These are phyloP conservation scores for Scytalidium lignicola DNA, from an alignment of 2,329 filamentous ascomycete genomes.

Conservation along the genomic window DNA sequence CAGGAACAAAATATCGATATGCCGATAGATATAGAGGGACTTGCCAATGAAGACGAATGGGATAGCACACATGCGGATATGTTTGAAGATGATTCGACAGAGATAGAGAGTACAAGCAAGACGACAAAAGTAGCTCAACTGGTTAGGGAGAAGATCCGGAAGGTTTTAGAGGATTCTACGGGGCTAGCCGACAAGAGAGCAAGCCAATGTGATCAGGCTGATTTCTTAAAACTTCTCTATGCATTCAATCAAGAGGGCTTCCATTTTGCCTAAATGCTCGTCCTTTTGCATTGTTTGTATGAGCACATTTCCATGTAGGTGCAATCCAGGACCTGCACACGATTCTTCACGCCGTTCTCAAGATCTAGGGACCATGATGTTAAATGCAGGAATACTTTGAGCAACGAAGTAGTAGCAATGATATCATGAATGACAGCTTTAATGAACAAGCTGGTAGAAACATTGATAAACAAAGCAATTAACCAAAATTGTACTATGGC, in stretches of 20 bases:
- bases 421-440: no score
- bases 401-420: no score
- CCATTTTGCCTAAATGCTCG: slow-evolving; percentile 59
- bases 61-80: slow-evolving; percentile 47
- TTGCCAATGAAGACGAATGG: slow-evolving; percentile 42
- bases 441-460: no score
- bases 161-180: slow-evolving; percentile 79
- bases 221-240: slow-evolving; percentile 75
- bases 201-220: slow-evolving; percentile 84
- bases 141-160: slow-evolving; percentile 80
- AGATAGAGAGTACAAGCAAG: slow-evolving; percentile 65
- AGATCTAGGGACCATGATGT: no score
- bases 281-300: no score
- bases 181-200: slow-evolving; percentile 75
- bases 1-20: slow-evolving; percentile 41
- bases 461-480: no score
- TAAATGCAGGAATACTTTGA: no score
- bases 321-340: no score
- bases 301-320: no score
- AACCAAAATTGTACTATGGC: no score
- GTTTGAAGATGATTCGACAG: slow-evolving; percentile 51
- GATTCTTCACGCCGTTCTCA: no score
- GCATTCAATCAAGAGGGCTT: slow-evolving; percentile 91
- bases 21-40: slow-evolving; percentile 40
- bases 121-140: slow-evolving; percentile 76